Base-by-base conservation (phyloP, 257 asterid species). In the Vinca minor region DNA sequence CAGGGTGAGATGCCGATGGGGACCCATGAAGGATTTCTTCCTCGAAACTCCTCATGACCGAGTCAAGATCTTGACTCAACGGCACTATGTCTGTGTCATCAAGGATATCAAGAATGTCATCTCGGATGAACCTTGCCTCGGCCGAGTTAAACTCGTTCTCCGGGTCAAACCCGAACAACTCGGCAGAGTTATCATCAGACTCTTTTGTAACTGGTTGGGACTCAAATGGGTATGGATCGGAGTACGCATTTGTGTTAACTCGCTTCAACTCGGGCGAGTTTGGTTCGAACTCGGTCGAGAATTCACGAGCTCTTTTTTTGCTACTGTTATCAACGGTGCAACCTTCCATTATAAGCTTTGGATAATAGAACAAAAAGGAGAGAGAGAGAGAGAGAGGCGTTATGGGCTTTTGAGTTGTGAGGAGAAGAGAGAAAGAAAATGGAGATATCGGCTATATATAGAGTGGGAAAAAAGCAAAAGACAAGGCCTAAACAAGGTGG, bases 1-100 rank as follows among this genome's bases (percentile, higher is more conserved):
- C 31, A 13, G 18, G 73, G 11, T 35, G 47, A n/a, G 63, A 35
- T 0, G 34, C 8, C 10, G 58, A 12, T 15, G 72, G 46, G 0
- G 73, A 45, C 11, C 59, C 44, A 21, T 69, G 80, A 20, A 64
- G 78, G 8, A 79, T 79, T 52, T 80, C 85, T 29, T 80, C 85
- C 69, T 80, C 83, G 62, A 80, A 77, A 61, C 83, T 80, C 71
- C 56, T 74, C 47, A 80, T 80, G 3, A 80, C 74, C 8, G 73
- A 74, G 69, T 80, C 85, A 11, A 80, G 79, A 25, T 77, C 81
- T 59, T 74, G 75, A 66, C 50, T 67, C 55, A 12, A 73, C 74
- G 78, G 66, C 2, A 65, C 69, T 10, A 41, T 38, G 35, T 77
- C 85, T 17, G 73, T 38, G 38, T 77, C 77, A 2, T 77, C 78